Conservation (phyloP, 148 eudicot genomes). For the Hydrangea macrophylla region DNA sequence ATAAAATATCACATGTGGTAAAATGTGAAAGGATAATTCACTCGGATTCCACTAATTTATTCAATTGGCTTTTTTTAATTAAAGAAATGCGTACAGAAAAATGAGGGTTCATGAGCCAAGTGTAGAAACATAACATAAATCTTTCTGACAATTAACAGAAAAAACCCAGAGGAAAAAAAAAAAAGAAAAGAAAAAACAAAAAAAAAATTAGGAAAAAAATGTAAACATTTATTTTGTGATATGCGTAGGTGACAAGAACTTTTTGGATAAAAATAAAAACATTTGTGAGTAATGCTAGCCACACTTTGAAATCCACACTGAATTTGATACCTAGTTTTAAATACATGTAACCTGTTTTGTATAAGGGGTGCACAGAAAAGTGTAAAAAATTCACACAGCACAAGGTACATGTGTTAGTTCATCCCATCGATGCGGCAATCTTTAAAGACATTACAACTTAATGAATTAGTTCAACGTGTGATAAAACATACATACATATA, state of each 20-base stretch:
- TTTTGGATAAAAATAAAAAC: background rate
- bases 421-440: too few species aligned
- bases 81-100: too few species aligned
- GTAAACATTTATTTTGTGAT: background rate
- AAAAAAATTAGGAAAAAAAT: background rate
- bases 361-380: too few species aligned
- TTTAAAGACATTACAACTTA: background rate
- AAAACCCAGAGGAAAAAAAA: background rate
- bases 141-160: background rate
- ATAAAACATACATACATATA: too few species aligned
- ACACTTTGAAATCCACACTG: too few species aligned
- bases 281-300: too few species aligned
- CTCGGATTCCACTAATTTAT: too few species aligned
- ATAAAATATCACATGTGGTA: background rate
- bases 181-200: background rate
- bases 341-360: too few species aligned
- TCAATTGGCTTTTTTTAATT: too few species aligned
- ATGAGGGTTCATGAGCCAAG: background rate
- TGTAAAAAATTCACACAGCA: too few species aligned
- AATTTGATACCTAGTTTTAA: too few species aligned
- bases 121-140: background rate
- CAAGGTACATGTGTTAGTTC: too few species aligned
- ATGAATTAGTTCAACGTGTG: background rate
- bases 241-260: background rate
- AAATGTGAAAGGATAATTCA: background rate